Conservation (phyloP, 352 stramenopile species). For the Peronospora farinosa region DNA sequence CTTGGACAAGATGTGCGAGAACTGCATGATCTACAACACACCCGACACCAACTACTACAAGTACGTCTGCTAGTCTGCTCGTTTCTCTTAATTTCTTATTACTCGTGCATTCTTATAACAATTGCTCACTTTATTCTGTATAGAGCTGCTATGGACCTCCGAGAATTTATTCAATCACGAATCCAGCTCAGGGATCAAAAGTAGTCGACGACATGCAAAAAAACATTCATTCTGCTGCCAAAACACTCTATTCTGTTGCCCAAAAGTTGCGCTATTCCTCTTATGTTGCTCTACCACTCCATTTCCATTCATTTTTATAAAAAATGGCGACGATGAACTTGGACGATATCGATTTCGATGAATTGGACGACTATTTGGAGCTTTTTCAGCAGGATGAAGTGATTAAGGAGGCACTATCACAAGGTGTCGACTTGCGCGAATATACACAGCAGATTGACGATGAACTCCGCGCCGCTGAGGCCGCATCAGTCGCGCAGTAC, state of each 20-base stretch:
- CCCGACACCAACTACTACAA: constrained; percentile 94
- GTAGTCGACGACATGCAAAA: constrained; percentile 4
- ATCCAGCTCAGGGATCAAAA: constrained; percentile 47
- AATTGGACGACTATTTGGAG: constrained; percentile 91
- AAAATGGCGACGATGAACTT: constrained; percentile 39
- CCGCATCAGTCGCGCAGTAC: constrained; percentile 83
- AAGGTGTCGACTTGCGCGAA: constrained; percentile 87
- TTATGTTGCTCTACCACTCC: background rate
- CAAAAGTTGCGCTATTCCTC: background rate
- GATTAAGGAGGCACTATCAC: constrained; percentile 86
- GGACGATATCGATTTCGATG: constrained; percentile 90
- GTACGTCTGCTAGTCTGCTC: constrained; percentile 40
- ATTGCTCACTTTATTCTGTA: constrained; percentile 18
- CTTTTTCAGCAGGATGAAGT: constrained; percentile 92
- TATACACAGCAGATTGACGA: constrained; percentile 89
- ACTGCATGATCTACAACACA: constrained; percentile 97
- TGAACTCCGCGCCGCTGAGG: constrained; percentile 80
- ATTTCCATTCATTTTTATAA: too few relatives aligned
- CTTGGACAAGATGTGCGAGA: constrained; percentile 95
- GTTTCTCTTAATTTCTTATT: background rate
- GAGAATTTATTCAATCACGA: constrained; percentile 66
- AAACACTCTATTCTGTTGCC: background rate
- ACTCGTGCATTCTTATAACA: background rate
- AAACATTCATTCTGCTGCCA: background rate
- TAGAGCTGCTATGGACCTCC: constrained; percentile 71